These are phyloP conservation scores for Coemansia umbellata DNA, from an alignment of 192 early-diverging fungal genomes.

Conservation along the genomic window DNA sequence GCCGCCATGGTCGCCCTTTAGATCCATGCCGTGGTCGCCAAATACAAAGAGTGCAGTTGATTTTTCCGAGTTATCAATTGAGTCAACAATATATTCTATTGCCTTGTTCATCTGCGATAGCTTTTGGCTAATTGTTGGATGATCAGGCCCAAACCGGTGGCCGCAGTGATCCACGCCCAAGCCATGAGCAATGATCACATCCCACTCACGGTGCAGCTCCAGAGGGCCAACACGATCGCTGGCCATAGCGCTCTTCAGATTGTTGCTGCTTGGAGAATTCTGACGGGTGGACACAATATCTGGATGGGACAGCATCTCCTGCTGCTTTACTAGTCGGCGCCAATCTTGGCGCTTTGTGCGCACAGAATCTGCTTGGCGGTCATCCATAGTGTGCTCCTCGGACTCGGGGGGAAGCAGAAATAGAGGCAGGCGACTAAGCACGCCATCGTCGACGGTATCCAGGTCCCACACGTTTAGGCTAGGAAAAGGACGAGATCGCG, in stretches of 20 bases:
- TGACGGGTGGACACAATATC: conserved; percentile 15
- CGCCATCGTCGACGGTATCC: conserved; percentile 88
- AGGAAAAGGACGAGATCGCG: conserved; percentile 64
- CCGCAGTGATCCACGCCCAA: conserved; percentile 97
- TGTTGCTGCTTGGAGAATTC: not conserved
- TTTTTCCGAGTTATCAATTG: conserved; percentile 55
- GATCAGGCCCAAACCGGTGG: conserved; percentile 83
- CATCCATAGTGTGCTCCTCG: not conserved
- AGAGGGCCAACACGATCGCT: conserved; percentile 16
- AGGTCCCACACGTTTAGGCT: conserved; percentile 84
- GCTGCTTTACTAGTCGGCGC: conserved; percentile 30
- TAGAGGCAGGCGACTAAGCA: conserved; percentile 59
- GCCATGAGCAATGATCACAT: conserved; percentile 86
- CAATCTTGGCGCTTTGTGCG: conserved; percentile 15
- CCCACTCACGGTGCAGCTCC: conserved; percentile 56
- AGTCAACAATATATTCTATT: conserved; percentile 59
- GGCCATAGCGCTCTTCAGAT: conserved; percentile 16
- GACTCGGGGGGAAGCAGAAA: conserved; percentile 27
- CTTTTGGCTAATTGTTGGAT: conserved; percentile 83
- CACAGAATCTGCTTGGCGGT: conserved; percentile 1
- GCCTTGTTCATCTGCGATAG: conserved; percentile 81
- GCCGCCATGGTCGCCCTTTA: conserved; percentile 94
- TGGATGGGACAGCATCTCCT: conserved; percentile 24
- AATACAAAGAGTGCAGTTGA: conserved; percentile 84
- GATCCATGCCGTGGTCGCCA: conserved; percentile 98